Evolutionary conservation across 805 yeast genomes (phyloP).

Genomic region (Candida ipomoeae): DNA sequence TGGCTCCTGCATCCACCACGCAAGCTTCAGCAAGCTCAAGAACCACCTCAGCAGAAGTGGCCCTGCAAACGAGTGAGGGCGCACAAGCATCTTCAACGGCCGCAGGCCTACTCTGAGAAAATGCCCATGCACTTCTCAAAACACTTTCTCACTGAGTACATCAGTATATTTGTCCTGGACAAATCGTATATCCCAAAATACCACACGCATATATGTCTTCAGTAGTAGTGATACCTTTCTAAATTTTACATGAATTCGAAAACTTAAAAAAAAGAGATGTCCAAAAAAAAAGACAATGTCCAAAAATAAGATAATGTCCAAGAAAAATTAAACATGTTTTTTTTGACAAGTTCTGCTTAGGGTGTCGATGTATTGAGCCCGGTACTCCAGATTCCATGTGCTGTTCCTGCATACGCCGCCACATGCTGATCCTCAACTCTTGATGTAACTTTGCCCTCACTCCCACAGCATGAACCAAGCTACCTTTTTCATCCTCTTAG

Average conservation of each 20-base stretch:
- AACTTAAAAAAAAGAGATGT: too few relatives aligned
- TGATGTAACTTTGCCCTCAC: not conserved
- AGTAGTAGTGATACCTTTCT: not conserved
- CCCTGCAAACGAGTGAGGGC: not conserved
- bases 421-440: not conserved
- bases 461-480: conserved; percentile 25
- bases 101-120: conserved; percentile 1
- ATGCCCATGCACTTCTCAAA: not conserved
- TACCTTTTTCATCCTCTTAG: conserved; percentile 28
- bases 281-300: too few relatives aligned
- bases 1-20: not conserved
- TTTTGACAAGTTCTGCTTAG: too few relatives aligned
- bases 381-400: not conserved
- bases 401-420: not conserved
- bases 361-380: not conserved
- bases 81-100: conserved; percentile 5
- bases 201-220: not conserved
- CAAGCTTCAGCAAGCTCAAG: not conserved
- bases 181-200: not conserved
- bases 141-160: not conserved
- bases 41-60: not conserved
- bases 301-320: too few relatives aligned
- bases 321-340: too few relatives aligned
- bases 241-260: not conserved
- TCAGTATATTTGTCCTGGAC: not conserved